Conservation (phyloP, 352 stramenopile species). For the Phytophthora melonis region DNA sequence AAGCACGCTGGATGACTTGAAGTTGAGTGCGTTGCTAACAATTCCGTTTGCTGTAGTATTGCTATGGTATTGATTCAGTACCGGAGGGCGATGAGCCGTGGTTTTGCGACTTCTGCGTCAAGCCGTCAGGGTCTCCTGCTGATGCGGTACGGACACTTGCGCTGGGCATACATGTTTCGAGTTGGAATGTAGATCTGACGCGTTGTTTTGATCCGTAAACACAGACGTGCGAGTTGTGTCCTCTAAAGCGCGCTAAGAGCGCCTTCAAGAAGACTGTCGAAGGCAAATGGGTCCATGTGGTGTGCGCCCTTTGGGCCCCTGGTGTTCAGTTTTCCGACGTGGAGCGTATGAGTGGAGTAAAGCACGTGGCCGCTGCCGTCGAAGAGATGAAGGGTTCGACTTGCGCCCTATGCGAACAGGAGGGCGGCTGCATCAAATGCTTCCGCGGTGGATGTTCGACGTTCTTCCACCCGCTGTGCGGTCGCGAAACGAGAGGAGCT, state of each 20-base stretch:
- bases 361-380: slow-evolving; percentile 75
- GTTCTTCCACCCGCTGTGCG: slow-evolving; percentile 88
- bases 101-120: slow-evolving; percentile 86
- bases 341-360: slow-evolving; percentile 84
- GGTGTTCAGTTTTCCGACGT: slow-evolving; percentile 89
- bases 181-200: neutral
- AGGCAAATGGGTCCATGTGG: slow-evolving; percentile 85
- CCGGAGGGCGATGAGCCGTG: slow-evolving; percentile 85
- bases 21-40: slow-evolving; percentile 1
- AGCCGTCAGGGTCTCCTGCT: slow-evolving; percentile 45
- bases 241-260: slow-evolving; percentile 65
- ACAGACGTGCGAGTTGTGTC: slow-evolving; percentile 83
- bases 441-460: slow-evolving; percentile 69
- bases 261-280: slow-evolving; percentile 89
- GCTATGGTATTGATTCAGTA: slow-evolving; percentile 85
- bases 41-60: slow-evolving; percentile 67
- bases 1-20: slow-evolving; percentile 1
- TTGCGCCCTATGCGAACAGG: slow-evolving; percentile 73
- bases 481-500: slow-evolving; percentile 75
- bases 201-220: slow-evolving; percentile 14
- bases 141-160: slow-evolving; percentile 50
- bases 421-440: slow-evolving; percentile 89
- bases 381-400: slow-evolving; percentile 67
- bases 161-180: neutral
- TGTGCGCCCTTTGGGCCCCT: slow-evolving; percentile 88